Percentiles rank a stretch among this genome's conserved stretches.
Conservation (phyloP, 1,284 basidiomycete species). For the Bjerkandera adusta region DNA sequence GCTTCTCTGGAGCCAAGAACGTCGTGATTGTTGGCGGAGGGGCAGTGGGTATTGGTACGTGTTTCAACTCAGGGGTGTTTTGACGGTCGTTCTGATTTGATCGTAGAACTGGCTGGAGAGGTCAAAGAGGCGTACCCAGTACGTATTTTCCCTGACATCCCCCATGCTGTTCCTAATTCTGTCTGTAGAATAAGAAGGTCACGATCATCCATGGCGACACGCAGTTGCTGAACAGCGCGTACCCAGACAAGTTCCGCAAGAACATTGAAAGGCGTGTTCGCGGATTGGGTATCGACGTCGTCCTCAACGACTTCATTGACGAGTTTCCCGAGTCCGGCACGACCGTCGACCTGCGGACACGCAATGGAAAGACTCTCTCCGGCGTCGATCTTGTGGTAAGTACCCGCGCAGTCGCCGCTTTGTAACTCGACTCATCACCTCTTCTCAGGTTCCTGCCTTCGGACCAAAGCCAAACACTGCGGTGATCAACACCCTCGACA, state of each 20-base stretch:
- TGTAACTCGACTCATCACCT: not conserved
- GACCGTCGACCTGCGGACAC: slow-evolving; percentile 43
- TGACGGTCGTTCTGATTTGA: not conserved
- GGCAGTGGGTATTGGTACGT: slow-evolving; percentile 56
- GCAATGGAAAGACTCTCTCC: slow-evolving; percentile 45
- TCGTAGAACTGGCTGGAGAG: slow-evolving; percentile 55
- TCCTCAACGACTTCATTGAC: slow-evolving; percentile 58
- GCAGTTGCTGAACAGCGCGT: slow-evolving; percentile 54
- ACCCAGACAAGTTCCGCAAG: slow-evolving; percentile 54
- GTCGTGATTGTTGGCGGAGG: slow-evolving; percentile 63
- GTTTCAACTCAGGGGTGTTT: not conserved
- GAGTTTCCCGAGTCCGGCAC: slow-evolving; percentile 30
- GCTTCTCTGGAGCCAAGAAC: slow-evolving; percentile 45
- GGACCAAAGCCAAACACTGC: slow-evolving; percentile 50
- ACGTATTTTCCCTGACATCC: too few relatives aligned
- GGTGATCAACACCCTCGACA: slow-evolving; percentile 43
- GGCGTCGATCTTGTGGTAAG: slow-evolving; percentile 59
- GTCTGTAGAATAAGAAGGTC: slow-evolving; percentile 44
- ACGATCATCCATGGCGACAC: slow-evolving; percentile 60
- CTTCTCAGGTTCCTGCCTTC: slow-evolving; percentile 45
- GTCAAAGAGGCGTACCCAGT: slow-evolving; percentile 49
- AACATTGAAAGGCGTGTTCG: slow-evolving; percentile 40
- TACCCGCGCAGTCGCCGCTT: slow-evolving; percentile 4
- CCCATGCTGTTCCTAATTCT: too few relatives aligned
- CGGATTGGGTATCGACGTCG: slow-evolving; percentile 45